Base-by-base conservation (phyloP, 371 early-diverging fungal genomes). In the Conidiobolus coronatus region DNA sequence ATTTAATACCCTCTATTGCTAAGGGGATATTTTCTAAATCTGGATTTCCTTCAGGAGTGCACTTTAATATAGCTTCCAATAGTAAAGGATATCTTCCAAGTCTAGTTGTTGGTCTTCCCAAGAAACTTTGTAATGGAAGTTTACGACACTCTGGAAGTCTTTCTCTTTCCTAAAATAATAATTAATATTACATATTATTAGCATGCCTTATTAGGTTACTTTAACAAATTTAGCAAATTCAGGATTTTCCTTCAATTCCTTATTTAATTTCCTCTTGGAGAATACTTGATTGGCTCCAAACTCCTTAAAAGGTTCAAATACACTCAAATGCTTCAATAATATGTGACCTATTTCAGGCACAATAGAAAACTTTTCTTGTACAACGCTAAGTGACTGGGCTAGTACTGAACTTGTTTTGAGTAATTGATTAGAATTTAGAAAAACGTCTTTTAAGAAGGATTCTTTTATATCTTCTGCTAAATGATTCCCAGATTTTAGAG, bases 201-300 rank as follows among this genome's bases (percentile, higher is more conserved):
- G 22, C 18, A 21, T 9, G 21, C n/a, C 5, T 17, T 2, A 46
- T 17, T 22, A n/a, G 9, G 2, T 9, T 18, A 46, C 46, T 22
- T 39, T 36, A 6, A 46, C 13, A 22, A 46, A 46, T 11, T 37
- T 23, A 17, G 36, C 46, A 2, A 46, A 22, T 17, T 51, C 61
- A 11, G 62, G 52, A 52, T 86, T 86, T 18, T 50, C 60, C 20
- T 68, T 65, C 51, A 71, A 73, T 46, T 88, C 90, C 2, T 66
- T 69, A 35, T 87, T 87, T 42, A 91, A 70, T 18, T 67, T 66
- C 53, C 82, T 69, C 57, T 84, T 82, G 36, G 81, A 75, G 55
- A 75, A 75, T 24, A 80, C 71, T 57, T 90, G 88, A 55, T 84
- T 78, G 2, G 82, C 79, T 35, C 90, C 87, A 60, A 91, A 93